phyloP scores from a whole-genome alignment of 139 green algal species.

The Haematococcus sp. region DNA sequence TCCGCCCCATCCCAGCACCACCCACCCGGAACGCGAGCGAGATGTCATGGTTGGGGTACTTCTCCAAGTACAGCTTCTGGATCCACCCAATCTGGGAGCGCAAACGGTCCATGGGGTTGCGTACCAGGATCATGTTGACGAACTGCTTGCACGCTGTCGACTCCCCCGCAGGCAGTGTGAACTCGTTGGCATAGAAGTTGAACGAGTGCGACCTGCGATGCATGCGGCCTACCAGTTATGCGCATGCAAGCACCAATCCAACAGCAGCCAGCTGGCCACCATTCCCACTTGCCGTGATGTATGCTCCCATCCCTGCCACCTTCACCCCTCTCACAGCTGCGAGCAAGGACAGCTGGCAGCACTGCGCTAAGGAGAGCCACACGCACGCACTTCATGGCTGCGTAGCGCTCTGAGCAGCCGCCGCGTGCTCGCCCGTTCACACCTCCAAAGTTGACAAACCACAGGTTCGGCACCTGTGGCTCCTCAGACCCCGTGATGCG shows the following conservation, averaged over 20 bases:
- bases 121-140: constrained; percentile 39
- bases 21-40: too few relatives aligned
- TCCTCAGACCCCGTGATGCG: neutral
- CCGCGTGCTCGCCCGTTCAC: too few relatives aligned
- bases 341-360: too few relatives aligned
- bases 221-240: too few relatives aligned
- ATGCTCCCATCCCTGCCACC: too few relatives aligned
- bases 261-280: too few relatives aligned
- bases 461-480: neutral
- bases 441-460: constrained; percentile 44
- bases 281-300: too few relatives aligned
- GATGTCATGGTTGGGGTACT: too few relatives aligned
- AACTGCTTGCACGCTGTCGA: constrained; percentile 28
- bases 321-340: too few relatives aligned
- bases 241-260: too few relatives aligned
- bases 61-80: constrained; percentile 43
- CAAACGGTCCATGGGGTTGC: constrained; percentile 29
- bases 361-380: neutral
- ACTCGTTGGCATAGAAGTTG: constrained; percentile 46
- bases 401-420: too few relatives aligned
- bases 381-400: neutral
- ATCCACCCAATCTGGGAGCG: constrained; percentile 18
- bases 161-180: constrained; percentile 20
- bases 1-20: too few relatives aligned
- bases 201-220: neutral